Evolutionary conservation across 352 stramenopile species (phyloP).

Genomic region (Pythium brachiatum): DNA sequence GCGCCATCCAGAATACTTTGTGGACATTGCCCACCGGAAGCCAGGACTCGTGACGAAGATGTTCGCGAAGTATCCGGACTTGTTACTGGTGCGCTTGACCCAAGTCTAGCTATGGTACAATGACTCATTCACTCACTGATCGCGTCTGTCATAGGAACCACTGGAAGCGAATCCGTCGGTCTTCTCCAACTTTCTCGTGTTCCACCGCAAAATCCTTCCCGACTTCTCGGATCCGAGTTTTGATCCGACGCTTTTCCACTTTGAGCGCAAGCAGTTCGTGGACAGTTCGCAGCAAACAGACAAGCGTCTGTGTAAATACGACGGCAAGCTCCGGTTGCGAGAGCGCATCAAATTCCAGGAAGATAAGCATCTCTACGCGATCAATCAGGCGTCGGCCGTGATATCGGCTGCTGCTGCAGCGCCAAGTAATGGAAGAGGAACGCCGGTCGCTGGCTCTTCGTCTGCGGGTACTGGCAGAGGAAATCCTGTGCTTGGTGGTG

Average conservation of each 20-base stretch:
- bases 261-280: slow-evolving; percentile 41
- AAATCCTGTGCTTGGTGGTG: slow-evolving; percentile 4
- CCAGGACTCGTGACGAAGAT: slow-evolving; percentile 52
- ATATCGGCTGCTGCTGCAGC: slow-evolving; percentile 14
- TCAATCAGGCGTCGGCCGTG: slow-evolving; percentile 20
- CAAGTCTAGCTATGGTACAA: no score
- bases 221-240: slow-evolving; percentile 58
- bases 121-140: neutral
- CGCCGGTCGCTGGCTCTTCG: neutral
- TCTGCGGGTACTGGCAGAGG: slow-evolving; percentile 15
- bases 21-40: slow-evolving; percentile 65
- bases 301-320: slow-evolving; percentile 35
- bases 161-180: slow-evolving; percentile 68
- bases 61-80: slow-evolving; percentile 63
- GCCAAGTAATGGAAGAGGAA: neutral
- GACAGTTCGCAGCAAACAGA: slow-evolving; percentile 42
- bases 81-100: slow-evolving; percentile 44
- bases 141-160: slow-evolving; percentile 42
- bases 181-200: slow-evolving; percentile 63
- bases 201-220: slow-evolving; percentile 54
- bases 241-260: slow-evolving; percentile 47
- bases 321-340: slow-evolving; percentile 30
- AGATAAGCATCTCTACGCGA: slow-evolving; percentile 25
- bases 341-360: slow-evolving; percentile 44
- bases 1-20: slow-evolving; percentile 59